Evolutionary conservation across 371 early-diverging fungal species (phyloP), one percentile per base, ranked within the genome.

Genomic region (Funneliformis caledonium): DNA sequence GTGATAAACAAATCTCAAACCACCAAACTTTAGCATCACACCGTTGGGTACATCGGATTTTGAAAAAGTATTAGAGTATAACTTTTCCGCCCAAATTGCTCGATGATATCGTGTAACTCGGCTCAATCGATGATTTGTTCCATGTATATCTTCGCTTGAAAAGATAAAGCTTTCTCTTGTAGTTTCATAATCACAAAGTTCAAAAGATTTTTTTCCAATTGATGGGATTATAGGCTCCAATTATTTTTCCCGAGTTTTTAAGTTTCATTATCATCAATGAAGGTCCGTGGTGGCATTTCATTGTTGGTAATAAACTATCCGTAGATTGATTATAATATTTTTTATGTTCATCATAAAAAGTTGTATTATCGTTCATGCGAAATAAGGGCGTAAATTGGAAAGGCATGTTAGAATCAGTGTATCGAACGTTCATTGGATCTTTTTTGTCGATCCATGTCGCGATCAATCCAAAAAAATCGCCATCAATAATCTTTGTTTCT

Each of bases 231-330:
- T 72, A 72, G 22, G 72, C 43, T 0, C 72, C 72, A 72, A 72
- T 72, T 14, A 72, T 42, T 72, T 72, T 72, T 22, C 48, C 48
- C 0, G 72, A 72, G 16, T 22, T 10, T 47, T 47, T 72, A 72
- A 72, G 42, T 72, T 72, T 72, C 26, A 72, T 72, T 47, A 72
- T 72, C 72, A 72, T 72, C 22, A 72, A 12, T 72, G 72, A 72
- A 47, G 72, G 72, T 19, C 56, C 72, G 7, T 72, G 43, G 16
- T 22, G 47, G 26, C 72, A 72, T 72, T 19, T 72, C 37, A 72
- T 72, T 48, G 72, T 72, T 45, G 72, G 72, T 72, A 72, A 47
- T 4, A 9, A 8, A 26, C 33, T 26, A 26, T 2, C 6, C 4
- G 67, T 7, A 1, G 31, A 26, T 43, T 72, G 47, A 43, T 72